Evolutionary conservation across 495 filamentous ascomycete genomes (phyloP), one percentile per base, ranked within the genome.

Genomic region (Neurospora intermedia): DNA sequence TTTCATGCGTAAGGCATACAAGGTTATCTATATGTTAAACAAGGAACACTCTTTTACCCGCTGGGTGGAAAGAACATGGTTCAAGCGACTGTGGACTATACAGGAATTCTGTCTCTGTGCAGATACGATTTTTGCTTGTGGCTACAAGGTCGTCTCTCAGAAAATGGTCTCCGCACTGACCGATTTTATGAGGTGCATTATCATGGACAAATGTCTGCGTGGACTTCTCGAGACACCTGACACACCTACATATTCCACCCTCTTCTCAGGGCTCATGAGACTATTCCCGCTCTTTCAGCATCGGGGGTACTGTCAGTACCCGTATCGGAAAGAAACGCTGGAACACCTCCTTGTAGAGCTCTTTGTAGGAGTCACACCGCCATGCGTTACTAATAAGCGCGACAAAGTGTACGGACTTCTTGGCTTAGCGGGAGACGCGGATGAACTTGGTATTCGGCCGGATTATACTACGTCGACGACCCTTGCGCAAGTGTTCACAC

Each of bases 51-150:
- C 0, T 7, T 54, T 6, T 27, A 13, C 0, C 10, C 20, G 5
- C 48, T 59, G 48, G 48, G 2, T 1, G 11, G 0, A 16, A 27
- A 59, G 48, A 31, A 4, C 48, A 6, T 82, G 81, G 80, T 82
- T 81, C 72, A 54, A 40, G 11, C 73, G 81, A 2, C 77, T 76
- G 9, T 82, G 79, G 79, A 75, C 79, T 69, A 75, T 81, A 8
- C 81, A 81, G 46, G 77, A 79, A 43, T 78, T 79, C 70, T 73
- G 75, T 16, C 73, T 81, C 16, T 71, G 77, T 20, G 13, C 43
- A 54, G 75, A 78, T 40, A 78, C 77, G 73, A 48, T 78, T 4
- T 77, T 81, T 43, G 73, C 72, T 5, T 77, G 75, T 66, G 75
- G 75, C 15, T 43, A 38, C 39, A 66, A 73, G 71, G 31, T 59